Conservation (phyloP, 75 land plant genomes). For the Picea glauca region DNA sequence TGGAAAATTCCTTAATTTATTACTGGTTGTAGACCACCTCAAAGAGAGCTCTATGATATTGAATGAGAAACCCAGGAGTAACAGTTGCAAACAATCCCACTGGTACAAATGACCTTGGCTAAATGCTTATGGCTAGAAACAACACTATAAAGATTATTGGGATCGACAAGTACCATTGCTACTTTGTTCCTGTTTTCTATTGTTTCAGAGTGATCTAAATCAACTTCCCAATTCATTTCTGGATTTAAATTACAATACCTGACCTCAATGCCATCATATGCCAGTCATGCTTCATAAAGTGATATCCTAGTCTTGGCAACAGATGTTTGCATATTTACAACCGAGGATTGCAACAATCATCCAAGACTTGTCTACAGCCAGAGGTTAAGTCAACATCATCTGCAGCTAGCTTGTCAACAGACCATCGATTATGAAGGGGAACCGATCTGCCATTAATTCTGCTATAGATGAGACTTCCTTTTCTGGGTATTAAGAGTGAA, state of each 20-base stretch:
- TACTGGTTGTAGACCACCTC: too few relatives aligned
- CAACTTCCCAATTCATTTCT: conserved; percentile 42
- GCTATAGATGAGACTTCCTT: too few relatives aligned
- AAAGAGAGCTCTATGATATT: too few relatives aligned
- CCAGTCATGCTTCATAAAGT: conserved; percentile 32
- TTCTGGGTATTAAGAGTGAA: too few relatives aligned
- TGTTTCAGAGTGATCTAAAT: conserved; percentile 25
- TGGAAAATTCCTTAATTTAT: too few relatives aligned
- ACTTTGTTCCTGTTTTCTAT: conserved; percentile 45
- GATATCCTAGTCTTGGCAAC: conserved; percentile 55
- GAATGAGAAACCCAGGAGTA: too few relatives aligned
- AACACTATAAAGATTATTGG: conserved; percentile 59
- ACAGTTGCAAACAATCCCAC: too few relatives aligned
- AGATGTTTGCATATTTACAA: conserved; percentile 32
- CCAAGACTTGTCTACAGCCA: conserved; percentile 50
- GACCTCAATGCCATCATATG: conserved; percentile 26
- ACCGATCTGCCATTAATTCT: too few relatives aligned
- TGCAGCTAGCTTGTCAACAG: neutral
- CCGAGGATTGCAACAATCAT: conserved; percentile 34
- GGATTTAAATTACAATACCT: conserved; percentile 53
- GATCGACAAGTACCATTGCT: conserved; percentile 51
- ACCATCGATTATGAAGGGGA: too few relatives aligned
- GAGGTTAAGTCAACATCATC: conserved; percentile 40
- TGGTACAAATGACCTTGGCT: conserved; percentile 24
- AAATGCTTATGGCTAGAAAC: conserved; percentile 41